Evolutionary conservation across 306 rosid species (phyloP), one percentile per base, ranked within the genome.

Genomic region (Cicer arietinum): DNA sequence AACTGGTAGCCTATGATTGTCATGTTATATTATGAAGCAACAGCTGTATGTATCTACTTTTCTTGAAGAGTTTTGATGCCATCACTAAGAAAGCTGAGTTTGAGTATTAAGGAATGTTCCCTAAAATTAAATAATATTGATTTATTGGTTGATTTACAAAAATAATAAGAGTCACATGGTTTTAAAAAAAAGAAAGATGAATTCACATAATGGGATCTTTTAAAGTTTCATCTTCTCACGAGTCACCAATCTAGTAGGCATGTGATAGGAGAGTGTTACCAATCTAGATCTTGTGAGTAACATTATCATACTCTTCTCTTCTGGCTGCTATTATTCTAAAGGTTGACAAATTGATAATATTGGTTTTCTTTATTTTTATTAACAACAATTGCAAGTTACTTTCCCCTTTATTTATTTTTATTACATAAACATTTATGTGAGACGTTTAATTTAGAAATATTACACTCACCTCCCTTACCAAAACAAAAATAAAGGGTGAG

Each of bases 1-100:
- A 60, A 64, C 76, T n/a, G 14, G 13, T 82, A 35, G 63, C 73
- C 79, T 75, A 71, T 71, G 59, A 77, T 58, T 42, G 64, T 65
- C 30, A 66, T 59, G 71, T 59, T 68, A 64, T 30, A 50, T 30
- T 43, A 61, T 75, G 63, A 35, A 70, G 67, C 62, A 47, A 61
- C 76, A 74, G 80, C 73, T 69, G 67, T 53, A 7, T 63, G 62
- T 45, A 7, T 62, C 73, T 45, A 35, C 77, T 17, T 56, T 75
- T 74, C 53, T 75, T 69, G 43, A 53, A 18, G 44, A 46, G 20
- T 39, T 54, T 37, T 42, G 59, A 72, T 42, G 80, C 54, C 25
- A 14, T 12, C 74, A 56, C 68, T 53, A 50, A 22, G 53, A 61
- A 59, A 59, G 67, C 58, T 46, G 44, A 20, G 39, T 42, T 22